phyloP scores from a whole-genome alignment of 2,329 filamentous ascomycete genomes.

The Fusarium euwallaceae region DNA sequence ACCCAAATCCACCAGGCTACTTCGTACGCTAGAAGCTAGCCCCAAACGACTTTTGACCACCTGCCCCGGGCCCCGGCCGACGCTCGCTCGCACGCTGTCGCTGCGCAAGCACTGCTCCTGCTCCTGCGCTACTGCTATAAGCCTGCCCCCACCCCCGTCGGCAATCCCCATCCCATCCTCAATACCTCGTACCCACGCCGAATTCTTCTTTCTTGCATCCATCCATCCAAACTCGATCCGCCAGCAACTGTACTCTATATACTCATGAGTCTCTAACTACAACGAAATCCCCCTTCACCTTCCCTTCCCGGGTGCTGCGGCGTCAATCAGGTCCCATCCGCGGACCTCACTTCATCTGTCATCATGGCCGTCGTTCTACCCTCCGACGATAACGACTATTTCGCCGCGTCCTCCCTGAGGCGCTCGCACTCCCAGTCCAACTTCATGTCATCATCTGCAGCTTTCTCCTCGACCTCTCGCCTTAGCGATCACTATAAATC shows the following conservation, averaged over 20 bases:
- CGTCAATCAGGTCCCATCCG: conserved; percentile 39
- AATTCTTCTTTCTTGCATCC: conserved; percentile 31
- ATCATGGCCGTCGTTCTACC: conserved; percentile 69
- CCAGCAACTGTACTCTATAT: conserved; percentile 19
- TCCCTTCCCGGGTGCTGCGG: conserved; percentile 36
- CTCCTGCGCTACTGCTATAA: conserved; percentile 44
- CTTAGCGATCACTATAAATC: conserved; percentile 62
- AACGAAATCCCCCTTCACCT: conserved; percentile 26
- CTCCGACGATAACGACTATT: conserved; percentile 70
- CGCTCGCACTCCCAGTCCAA: conserved; percentile 73
- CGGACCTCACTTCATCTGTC: conserved; percentile 37
- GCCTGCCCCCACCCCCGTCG: conserved; percentile 46
- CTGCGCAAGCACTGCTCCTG: conserved; percentile 15
- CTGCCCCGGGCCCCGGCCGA: conserved; percentile 40
- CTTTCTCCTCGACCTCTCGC: conserved; percentile 61
- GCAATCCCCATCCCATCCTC: conserved; percentile 41
- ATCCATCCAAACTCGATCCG: conserved; percentile 14
- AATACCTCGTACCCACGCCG: conserved; percentile 43
- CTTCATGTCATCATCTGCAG: conserved; percentile 60
- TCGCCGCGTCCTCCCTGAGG: conserved; percentile 65
- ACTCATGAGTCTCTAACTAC: conserved; percentile 43
- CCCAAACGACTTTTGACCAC: conserved; percentile 44
- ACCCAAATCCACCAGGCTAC: conserved; percentile 33
- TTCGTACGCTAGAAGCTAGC: conserved; percentile 42
- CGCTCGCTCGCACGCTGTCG: conserved; percentile 5